Percentiles rank a stretch among this genome's conserved stretches.
These are phyloP conservation scores for Candida smagusa DNA, from an alignment of 1,139 yeast species.

Conservation along the genomic window DNA sequence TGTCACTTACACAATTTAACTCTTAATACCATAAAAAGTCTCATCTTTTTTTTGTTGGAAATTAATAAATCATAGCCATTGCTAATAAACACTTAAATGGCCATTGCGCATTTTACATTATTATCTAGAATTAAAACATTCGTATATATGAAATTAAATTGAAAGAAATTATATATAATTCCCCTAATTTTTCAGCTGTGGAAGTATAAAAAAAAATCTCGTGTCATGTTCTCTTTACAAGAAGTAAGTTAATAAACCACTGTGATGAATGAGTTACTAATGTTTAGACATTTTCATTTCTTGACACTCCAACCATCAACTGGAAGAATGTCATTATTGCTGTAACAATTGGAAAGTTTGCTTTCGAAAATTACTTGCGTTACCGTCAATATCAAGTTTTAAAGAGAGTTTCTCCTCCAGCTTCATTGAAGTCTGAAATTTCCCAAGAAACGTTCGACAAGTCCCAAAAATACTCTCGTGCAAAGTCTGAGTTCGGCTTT, in stretches of 20 bases:
- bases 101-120: too few relatives aligned
- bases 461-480: slow-evolving; percentile 75
- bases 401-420: slow-evolving; percentile 54
- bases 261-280: slow-evolving; percentile 7
- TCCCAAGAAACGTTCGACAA: slow-evolving; percentile 71
- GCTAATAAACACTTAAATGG: too few relatives aligned
- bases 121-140: too few relatives aligned
- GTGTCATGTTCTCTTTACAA: slow-evolving; percentile 18
- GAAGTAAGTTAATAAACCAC: slow-evolving; percentile 15
- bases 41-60: too few relatives aligned
- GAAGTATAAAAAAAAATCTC: too few relatives aligned
- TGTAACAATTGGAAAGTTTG: slow-evolving; percentile 70
- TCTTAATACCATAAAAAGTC: too few relatives aligned
- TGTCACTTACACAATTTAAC: too few relatives aligned
- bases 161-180: neutral
- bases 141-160: neutral
- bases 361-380: slow-evolving; percentile 70
- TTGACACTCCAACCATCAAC: slow-evolving; percentile 60
- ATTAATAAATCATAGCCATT: too few relatives aligned
- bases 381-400: slow-evolving; percentile 76
- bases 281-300: slow-evolving; percentile 27
- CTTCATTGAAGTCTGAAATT: slow-evolving; percentile 60
- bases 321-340: slow-evolving; percentile 80
- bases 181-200: neutral
- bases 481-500: slow-evolving; percentile 74